Evolutionary conservation across 306 rosid genomes (phyloP).

Genomic region (Begonia peltatifolia): DNA sequence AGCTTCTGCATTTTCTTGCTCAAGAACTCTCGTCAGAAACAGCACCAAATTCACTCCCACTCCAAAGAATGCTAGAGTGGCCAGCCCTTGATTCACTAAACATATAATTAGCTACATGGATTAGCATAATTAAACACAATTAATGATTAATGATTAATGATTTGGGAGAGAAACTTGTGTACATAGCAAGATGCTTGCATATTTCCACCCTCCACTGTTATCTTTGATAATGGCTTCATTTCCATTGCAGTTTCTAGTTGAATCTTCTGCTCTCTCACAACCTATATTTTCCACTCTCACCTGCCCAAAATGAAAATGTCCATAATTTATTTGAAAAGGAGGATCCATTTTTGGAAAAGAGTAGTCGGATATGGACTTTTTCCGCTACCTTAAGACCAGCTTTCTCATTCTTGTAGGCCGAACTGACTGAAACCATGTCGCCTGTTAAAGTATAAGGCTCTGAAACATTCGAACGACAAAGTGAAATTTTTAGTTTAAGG

Average conservation of each 20-base stretch:
- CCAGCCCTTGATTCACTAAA: slow-evolving; percentile 47
- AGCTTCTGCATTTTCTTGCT: slow-evolving; percentile 30
- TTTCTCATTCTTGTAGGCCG: slow-evolving; percentile 1
- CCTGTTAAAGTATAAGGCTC: slow-evolving; percentile 3
- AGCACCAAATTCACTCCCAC: slow-evolving; percentile 51
- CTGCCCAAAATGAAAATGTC: slow-evolving; percentile 6
- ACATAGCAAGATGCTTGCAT: slow-evolving; percentile 35
- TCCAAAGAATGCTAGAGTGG: slow-evolving; percentile 50
- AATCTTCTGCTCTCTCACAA: slow-evolving; percentile 8
- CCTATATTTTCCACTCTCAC: slow-evolving; percentile 10
- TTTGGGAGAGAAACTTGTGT: not conserved
- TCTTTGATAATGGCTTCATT: slow-evolving; percentile 4
- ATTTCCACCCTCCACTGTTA: slow-evolving; percentile 25
- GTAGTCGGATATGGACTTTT: too few relatives aligned
- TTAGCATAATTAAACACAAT: not conserved
- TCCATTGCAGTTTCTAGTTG: slow-evolving; percentile 5
- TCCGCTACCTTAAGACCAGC: slow-evolving; percentile 12
- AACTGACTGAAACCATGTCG: slow-evolving; percentile 3
- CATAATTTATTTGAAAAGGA: not conserved
- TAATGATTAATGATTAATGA: not conserved
- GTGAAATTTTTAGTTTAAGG: not conserved
- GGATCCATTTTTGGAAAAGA: not conserved
- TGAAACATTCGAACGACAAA: not conserved
- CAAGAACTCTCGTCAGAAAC: slow-evolving; percentile 38
- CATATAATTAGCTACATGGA: not conserved